These are phyloP conservation scores for Suhomyces xylopsoci DNA, from an alignment of 805 yeast species.

Conservation along the genomic window DNA sequence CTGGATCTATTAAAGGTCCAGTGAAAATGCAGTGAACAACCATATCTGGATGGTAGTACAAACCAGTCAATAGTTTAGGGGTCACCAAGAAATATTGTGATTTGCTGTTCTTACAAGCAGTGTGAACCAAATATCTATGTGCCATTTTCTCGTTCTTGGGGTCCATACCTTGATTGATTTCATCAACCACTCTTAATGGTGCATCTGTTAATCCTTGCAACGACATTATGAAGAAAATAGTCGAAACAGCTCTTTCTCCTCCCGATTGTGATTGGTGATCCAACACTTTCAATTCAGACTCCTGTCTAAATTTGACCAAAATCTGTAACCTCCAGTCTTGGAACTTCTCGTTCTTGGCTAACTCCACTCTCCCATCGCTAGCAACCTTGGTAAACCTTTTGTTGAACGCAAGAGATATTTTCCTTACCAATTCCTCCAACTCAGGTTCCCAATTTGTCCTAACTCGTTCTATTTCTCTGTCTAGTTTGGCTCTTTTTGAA, in stretches of 20 bases:
- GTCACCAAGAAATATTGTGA: conserved; percentile 92
- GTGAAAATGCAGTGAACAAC: conserved; percentile 73
- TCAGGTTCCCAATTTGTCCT: conserved; percentile 58
- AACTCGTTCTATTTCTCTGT: conserved; percentile 36
- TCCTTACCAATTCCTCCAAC: conserved; percentile 48
- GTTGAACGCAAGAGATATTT: conserved; percentile 64
- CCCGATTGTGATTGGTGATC: conserved; percentile 94
- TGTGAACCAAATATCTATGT: conserved; percentile 78
- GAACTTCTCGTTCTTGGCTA: conserved; percentile 49
- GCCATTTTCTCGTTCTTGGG: conserved; percentile 85
- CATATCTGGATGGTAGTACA: conserved; percentile 78
- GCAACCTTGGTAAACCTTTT: conserved; percentile 70
- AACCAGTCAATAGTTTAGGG: conserved; percentile 79
- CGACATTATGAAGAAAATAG: conserved; percentile 85
- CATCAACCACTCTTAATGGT: conserved; percentile 95
- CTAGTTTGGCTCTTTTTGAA: conserved; percentile 23
- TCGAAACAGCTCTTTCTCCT: conserved; percentile 95
- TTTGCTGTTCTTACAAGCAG: conserved; percentile 58
- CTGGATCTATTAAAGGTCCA: conserved; percentile 31
- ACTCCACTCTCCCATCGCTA: conserved; percentile 80
- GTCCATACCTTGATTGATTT: conserved; percentile 99
- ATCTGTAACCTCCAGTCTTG: conserved; percentile 83
- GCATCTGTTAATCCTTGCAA: conserved; percentile 84
- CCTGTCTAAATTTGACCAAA: conserved; percentile 79
- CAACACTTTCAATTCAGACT: conserved; percentile 62